A percentile compares a stretch with the other conserved stretches of the same genome.
These are phyloP conservation scores for Boletus subcaerulescens DNA, from an alignment of 768 basidiomycete species.

Conservation along the genomic window DNA sequence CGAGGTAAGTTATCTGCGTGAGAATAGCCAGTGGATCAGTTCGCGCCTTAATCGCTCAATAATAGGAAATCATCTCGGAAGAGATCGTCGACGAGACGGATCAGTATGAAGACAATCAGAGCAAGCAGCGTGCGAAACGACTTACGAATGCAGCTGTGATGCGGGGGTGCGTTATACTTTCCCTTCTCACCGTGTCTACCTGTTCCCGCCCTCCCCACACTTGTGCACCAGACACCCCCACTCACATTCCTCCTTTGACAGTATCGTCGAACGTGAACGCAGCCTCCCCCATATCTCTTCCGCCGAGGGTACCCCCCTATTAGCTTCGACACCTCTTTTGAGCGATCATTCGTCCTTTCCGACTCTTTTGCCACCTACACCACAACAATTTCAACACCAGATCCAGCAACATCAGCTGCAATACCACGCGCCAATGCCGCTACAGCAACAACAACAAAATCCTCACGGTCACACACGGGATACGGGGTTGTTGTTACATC, in stretches of 20 bases:
- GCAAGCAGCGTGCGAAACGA: conserved; percentile 70
- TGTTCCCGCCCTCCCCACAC: too few species aligned
- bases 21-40: neutral
- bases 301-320: conserved; percentile 37
- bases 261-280: conserved; percentile 56
- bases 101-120: conserved; percentile 82
- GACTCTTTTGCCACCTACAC: conserved; percentile 9
- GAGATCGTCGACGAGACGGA: conserved; percentile 97
- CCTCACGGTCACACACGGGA: neutral
- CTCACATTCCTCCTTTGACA: conserved; percentile 13
- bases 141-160: conserved; percentile 72
- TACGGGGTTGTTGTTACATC: conserved; percentile 1
- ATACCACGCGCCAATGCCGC: neutral
- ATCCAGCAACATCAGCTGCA: conserved; percentile 17
- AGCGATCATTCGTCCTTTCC: conserved; percentile 10
- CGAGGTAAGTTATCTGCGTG: conserved; percentile 41
- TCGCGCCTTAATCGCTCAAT: neutral
- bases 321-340: conserved; percentile 18
- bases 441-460: neutral
- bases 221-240: neutral
- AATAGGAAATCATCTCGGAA: conserved; percentile 89
- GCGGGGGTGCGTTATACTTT: conserved; percentile 52
- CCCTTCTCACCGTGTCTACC: too few species aligned
- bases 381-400: conserved; percentile 18
- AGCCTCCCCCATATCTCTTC: conserved; percentile 27